Percentiles rank a stretch among this genome's conserved stretches.
Conservation (phyloP, 2,329 filamentous ascomycete species). For the Penicillium concentricum region DNA sequence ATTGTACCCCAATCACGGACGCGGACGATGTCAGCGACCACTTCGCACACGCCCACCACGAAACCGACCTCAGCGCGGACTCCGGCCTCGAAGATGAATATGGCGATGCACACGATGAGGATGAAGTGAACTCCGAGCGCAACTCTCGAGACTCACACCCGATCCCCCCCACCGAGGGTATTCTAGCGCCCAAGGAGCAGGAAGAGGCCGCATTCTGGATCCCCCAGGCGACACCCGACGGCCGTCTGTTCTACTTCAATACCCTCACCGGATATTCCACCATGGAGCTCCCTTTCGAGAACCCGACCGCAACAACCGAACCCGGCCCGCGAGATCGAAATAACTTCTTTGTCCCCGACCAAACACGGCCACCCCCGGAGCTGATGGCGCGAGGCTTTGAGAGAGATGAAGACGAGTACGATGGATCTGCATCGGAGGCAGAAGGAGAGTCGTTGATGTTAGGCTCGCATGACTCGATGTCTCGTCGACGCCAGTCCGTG, state of each 20-base stretch:
- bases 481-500: slow-evolving; percentile 65
- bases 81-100: slow-evolving; percentile 60
- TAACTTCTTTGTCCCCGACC: slow-evolving; percentile 84
- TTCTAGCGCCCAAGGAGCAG: slow-evolving; percentile 59
- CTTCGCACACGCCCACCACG: slow-evolving; percentile 54
- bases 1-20: slow-evolving; percentile 81
- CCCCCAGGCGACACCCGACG: slow-evolving; percentile 91
- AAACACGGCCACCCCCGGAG: slow-evolving; percentile 84
- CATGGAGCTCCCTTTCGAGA: slow-evolving; percentile 91
- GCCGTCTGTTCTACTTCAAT: slow-evolving; percentile 95
- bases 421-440: slow-evolving; percentile 82
- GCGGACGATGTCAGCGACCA: slow-evolving; percentile 70
- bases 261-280: slow-evolving; percentile 93
- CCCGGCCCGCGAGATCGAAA: slow-evolving; percentile 83
- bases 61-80: slow-evolving; percentile 53
- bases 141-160: slow-evolving; percentile 62
- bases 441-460: slow-evolving; percentile 74
- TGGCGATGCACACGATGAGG: slow-evolving; percentile 61
- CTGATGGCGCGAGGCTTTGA: slow-evolving; percentile 81
- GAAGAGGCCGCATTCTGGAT: slow-evolving; percentile 98
- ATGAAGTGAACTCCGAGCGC: slow-evolving; percentile 67
- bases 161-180: slow-evolving; percentile 68
- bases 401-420: slow-evolving; percentile 87
- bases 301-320: slow-evolving; percentile 76
- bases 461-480: slow-evolving; percentile 66